phyloP scores from a whole-genome alignment of 1,139 yeast species.

The Yamadazyma oceani region DNA sequence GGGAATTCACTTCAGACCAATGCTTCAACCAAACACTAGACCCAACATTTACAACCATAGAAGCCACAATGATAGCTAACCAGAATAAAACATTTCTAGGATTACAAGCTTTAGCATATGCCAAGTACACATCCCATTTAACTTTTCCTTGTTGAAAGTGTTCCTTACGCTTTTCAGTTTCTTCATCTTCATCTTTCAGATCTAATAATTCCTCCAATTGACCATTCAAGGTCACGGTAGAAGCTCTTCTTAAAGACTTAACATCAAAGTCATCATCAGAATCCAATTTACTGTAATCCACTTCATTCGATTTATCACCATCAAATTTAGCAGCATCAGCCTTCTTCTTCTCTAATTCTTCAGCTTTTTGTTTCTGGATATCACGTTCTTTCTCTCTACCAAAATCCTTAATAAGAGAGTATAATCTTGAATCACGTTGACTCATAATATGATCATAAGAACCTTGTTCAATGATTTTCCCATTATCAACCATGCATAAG shows the following conservation, averaged over 20 bases:
- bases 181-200: slow-evolving; percentile 46
- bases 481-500: slow-evolving; percentile 71
- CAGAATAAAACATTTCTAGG: slow-evolving; percentile 63
- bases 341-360: slow-evolving; percentile 10
- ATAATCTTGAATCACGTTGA: slow-evolving; percentile 54
- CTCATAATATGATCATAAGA: slow-evolving; percentile 58
- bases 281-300: slow-evolving; percentile 26
- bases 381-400: slow-evolving; percentile 52
- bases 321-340: slow-evolving; percentile 3
- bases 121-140: slow-evolving; percentile 80
- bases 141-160: slow-evolving; percentile 93
- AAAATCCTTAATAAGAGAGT: slow-evolving; percentile 68
- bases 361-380: slow-evolving; percentile 11
- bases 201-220: slow-evolving; percentile 32
- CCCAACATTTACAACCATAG: slow-evolving; percentile 55
- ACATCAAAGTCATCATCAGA: slow-evolving; percentile 35
- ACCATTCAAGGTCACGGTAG: slow-evolving; percentile 56
- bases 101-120: slow-evolving; percentile 87
- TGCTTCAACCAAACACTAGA: slow-evolving; percentile 91
- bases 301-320: slow-evolving; percentile 5
- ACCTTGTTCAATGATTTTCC: slow-evolving; percentile 79
- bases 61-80: slow-evolving; percentile 46
- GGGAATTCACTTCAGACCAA: slow-evolving; percentile 91
- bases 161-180: slow-evolving; percentile 55
- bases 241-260: slow-evolving; percentile 67